Percentiles rank a stretch among this genome's conserved stretches.
Conservation (phyloP, 495 filamentous ascomycete genomes). For the Penicillium malachiteum region DNA sequence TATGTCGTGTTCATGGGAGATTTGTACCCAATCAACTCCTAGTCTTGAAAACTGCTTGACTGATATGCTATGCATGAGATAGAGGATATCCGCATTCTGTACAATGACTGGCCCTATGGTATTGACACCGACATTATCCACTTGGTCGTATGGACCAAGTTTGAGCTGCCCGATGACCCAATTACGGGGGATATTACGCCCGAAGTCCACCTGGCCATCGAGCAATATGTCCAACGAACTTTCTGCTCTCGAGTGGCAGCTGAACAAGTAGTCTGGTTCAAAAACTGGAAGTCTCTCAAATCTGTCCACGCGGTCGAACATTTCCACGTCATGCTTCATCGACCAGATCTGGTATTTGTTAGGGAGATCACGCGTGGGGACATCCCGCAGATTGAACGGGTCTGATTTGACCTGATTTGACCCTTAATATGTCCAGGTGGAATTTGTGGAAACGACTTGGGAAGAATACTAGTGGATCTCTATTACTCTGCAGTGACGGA, state of each 20-base stretch:
- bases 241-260: conserved; percentile 55
- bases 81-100: conserved; percentile 73
- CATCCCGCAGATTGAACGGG: conserved; percentile 52
- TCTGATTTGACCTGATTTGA: conserved; percentile 1
- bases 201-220: conserved; percentile 60
- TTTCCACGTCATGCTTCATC: conserved; percentile 87
- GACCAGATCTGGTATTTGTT: conserved; percentile 68
- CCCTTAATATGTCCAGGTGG: no score
- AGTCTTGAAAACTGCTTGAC: background rate
- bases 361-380: conserved; percentile 72
- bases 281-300: conserved; percentile 82
- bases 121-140: conserved; percentile 74
- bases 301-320: conserved; percentile 86
- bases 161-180: conserved; percentile 66
- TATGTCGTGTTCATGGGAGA: conserved; percentile 20
- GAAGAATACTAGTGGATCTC: no score
- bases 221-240: conserved; percentile 61
- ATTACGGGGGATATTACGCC: conserved; percentile 65
- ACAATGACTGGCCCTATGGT: conserved; percentile 92
- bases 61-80: background rate
- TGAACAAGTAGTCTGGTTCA: conserved; percentile 76
- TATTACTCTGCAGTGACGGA: background rate
- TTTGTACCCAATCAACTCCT: background rate
- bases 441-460: no score
- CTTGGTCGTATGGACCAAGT: conserved; percentile 90